A percentile compares a stretch with the other conserved stretches of the same genome.
Conservation (phyloP, 345 rosid genomes). For the Dipteronia sinensis region DNA sequence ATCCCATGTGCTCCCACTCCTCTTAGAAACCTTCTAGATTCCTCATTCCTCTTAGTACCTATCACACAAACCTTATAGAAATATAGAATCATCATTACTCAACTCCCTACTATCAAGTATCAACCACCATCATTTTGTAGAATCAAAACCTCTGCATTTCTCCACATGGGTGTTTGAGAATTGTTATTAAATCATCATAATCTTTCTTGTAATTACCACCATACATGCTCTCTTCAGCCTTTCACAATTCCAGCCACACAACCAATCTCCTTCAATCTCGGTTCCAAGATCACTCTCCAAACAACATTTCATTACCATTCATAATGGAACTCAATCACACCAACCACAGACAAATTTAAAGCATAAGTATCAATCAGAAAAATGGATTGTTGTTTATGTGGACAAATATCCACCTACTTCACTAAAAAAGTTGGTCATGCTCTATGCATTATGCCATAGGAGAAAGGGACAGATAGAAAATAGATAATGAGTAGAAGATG, state of each 20-base stretch:
- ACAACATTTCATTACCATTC: conserved; percentile 55
- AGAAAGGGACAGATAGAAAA: not conserved
- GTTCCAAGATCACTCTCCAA: conserved; percentile 48
- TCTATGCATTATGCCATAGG: not conserved
- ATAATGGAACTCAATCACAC: conserved; percentile 66
- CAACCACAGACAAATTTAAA: conserved; percentile 56
- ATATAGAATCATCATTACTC: too few species aligned
- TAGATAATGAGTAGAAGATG: not conserved
- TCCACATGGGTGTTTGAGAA: conserved; percentile 75
- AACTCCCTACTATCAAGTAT: too few species aligned
- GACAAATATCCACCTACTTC: conserved; percentile 69
- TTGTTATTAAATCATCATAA: conserved; percentile 42
- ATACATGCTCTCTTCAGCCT: conserved; percentile 63
- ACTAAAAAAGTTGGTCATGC: conserved; percentile 49
- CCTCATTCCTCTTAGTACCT: too few species aligned
- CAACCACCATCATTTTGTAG: conserved; percentile 45
- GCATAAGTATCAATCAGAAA: conserved; percentile 78
- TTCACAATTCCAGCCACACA: conserved; percentile 63
- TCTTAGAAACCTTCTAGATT: too few species aligned
- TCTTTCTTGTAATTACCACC: conserved; percentile 55
- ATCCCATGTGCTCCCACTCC: too few species aligned
- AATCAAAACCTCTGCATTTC: conserved; percentile 74
- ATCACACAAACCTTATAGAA: too few species aligned
- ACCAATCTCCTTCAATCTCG: conserved; percentile 69
- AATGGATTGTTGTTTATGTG: conserved; percentile 84